Percentiles rank a stretch among this genome's conserved stretches.
phyloP scores from a whole-genome alignment of 345 rosid genomes.

The Eucalyptus erythrocorys region DNA sequence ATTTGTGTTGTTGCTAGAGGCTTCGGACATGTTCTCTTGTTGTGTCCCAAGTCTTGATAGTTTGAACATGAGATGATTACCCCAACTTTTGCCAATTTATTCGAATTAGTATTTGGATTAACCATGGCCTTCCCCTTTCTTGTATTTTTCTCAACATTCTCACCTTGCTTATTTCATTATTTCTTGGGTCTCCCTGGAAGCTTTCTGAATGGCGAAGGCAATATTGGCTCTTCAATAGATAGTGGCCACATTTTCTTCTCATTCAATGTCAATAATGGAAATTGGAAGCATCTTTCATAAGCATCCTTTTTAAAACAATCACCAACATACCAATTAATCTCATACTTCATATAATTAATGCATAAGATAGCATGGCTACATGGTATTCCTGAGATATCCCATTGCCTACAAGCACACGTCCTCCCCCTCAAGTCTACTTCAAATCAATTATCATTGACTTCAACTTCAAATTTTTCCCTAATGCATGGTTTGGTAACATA shows the following conservation, averaged over 20 bases:
- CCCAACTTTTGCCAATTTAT: too few species aligned
- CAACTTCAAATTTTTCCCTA: neutral
- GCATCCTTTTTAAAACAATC: neutral
- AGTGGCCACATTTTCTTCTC: neutral
- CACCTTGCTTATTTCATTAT: neutral
- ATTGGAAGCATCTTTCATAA: neutral
- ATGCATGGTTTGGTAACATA: neutral
- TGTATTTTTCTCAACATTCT: too few species aligned
- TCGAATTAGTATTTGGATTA: too few species aligned
- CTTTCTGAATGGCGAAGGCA: neutral
- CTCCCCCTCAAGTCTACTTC: neutral
- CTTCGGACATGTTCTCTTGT: too few species aligned
- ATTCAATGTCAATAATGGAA: neutral
- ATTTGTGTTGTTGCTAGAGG: neutral
- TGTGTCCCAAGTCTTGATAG: too few species aligned
- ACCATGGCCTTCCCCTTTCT: too few species aligned
- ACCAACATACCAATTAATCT: neutral
- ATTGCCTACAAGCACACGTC: neutral
- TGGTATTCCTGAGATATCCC: neutral
- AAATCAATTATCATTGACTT: neutral
- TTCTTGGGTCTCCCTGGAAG: neutral
- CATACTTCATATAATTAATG: neutral
- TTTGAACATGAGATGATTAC: too few species aligned
- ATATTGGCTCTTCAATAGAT: neutral
- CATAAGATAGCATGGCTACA: neutral